Percentiles rank a stretch among this genome's conserved stretches.
Conservation (phyloP, 2,329 filamentous ascomycete genomes). For the Colletotrichum camelliae region DNA sequence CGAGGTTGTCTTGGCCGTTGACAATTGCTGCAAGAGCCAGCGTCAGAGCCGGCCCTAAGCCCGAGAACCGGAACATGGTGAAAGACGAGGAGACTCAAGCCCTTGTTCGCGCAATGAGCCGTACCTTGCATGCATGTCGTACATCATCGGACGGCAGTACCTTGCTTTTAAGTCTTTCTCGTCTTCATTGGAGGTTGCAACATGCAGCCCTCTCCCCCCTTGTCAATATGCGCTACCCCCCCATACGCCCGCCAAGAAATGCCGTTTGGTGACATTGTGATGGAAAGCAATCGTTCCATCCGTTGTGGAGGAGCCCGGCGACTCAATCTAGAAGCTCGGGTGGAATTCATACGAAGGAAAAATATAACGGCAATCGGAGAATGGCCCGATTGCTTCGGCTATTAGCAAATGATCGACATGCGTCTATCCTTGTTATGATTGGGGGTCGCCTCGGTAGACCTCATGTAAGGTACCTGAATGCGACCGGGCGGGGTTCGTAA, state of each 20-base stretch:
- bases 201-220: not conserved
- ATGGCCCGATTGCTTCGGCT: not conserved
- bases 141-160: not conserved
- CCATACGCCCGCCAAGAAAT: not conserved
- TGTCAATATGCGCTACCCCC: not conserved
- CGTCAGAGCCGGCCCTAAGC: not conserved
- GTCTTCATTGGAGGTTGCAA: not conserved
- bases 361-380: not conserved
- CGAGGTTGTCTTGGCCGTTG: not conserved
- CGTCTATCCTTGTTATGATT: not conserved
- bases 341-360: not conserved
- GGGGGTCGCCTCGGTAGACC: not conserved
- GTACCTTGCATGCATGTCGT: not conserved
- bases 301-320: not conserved
- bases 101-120: not conserved
- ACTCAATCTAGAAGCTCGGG: slow-evolving; percentile 10
- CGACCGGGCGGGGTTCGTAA: not conserved
- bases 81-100: not conserved
- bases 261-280: not conserved
- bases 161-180: not conserved
- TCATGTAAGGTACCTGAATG: not conserved
- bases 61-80: not conserved
- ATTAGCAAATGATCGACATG: not conserved
- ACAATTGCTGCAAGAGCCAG: not conserved
- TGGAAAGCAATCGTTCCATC: not conserved